Percentiles rank a stretch among this genome's conserved stretches.
Conservation (phyloP, 1,139 yeast species). For the Geotrichum restrictum region DNA sequence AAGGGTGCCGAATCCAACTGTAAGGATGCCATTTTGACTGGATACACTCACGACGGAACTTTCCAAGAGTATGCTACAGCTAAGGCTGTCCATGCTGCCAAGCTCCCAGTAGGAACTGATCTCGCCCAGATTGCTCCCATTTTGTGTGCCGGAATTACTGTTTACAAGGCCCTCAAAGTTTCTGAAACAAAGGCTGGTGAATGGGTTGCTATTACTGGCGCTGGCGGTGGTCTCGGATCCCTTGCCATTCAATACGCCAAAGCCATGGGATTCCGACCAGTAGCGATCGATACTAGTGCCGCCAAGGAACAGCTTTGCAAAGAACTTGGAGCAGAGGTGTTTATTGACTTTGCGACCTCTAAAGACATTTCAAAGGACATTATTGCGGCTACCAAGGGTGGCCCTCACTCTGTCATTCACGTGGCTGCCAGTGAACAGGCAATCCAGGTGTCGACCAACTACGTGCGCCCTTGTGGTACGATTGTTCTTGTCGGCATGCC, state of each 20-base stretch:
- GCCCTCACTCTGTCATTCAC: slow-evolving; percentile 75
- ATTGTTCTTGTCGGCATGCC: slow-evolving; percentile 81
- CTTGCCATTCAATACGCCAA: slow-evolving; percentile 76
- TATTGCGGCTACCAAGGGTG: slow-evolving; percentile 60
- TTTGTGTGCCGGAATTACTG: slow-evolving; percentile 78
- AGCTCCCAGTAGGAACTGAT: slow-evolving; percentile 64
- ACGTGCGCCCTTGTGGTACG: slow-evolving; percentile 70
- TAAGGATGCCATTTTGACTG: slow-evolving; percentile 62
- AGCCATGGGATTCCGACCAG: slow-evolving; percentile 75
- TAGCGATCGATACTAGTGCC: slow-evolving; percentile 72
- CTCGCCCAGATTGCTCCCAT: slow-evolving; percentile 74
- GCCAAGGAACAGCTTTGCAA: slow-evolving; percentile 56
- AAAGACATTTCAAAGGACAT: slow-evolving; percentile 53
- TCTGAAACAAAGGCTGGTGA: slow-evolving; percentile 65
- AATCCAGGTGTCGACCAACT: slow-evolving; percentile 61
- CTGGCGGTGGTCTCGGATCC: slow-evolving; percentile 82
- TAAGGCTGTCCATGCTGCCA: slow-evolving; percentile 81
- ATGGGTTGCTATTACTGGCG: slow-evolving; percentile 79
- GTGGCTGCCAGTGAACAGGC: slow-evolving; percentile 76
- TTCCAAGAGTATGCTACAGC: slow-evolving; percentile 85
- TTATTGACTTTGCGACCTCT: slow-evolving; percentile 53
- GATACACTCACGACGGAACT: slow-evolving; percentile 77
- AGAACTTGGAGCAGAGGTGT: slow-evolving; percentile 65
- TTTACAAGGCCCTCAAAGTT: slow-evolving; percentile 74
- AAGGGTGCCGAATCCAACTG: slow-evolving; percentile 67